Percentiles rank a stretch among this genome's conserved stretches.
Evolutionary conservation across 805 yeast species (phyloP).

Genomic region (Wickerhamiella shivajii): DNA sequence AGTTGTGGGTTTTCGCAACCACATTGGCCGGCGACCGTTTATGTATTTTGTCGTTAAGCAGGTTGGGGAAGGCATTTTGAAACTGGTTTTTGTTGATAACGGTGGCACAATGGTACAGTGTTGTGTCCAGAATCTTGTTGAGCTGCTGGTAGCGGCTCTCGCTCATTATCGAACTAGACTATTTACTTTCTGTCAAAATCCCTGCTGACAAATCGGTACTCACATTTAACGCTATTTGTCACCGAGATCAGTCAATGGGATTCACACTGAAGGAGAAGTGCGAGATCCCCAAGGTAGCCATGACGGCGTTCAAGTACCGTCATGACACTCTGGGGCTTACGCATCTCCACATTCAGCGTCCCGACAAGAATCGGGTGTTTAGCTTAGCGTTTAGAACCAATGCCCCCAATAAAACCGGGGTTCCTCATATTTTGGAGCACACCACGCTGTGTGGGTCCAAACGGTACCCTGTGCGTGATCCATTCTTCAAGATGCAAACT

Average conservation of each 20-base stretch:
- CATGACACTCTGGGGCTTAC: constrained; percentile 60
- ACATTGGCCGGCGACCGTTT: no score
- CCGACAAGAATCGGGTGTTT: constrained; percentile 77
- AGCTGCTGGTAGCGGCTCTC: no score
- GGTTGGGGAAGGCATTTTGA: no score
- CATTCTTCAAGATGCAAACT: constrained; percentile 93
- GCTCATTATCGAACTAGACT: no score
- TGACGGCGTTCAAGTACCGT: constrained; percentile 58
- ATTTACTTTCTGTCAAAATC: no score
- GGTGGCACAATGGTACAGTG: no score
- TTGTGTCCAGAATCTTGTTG: no score
- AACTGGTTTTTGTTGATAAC: no score
- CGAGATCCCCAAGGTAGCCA: constrained; percentile 66
- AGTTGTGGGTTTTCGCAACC: neutral
- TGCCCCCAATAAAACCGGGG: constrained; percentile 90
- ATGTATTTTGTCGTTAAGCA: no score
- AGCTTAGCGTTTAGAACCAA: constrained; percentile 82
- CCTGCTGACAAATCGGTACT: no score
- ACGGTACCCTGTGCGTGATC: constrained; percentile 88
- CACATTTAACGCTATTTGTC: no score
- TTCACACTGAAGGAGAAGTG: constrained; percentile 48
- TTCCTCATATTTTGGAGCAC: constrained; percentile 92
- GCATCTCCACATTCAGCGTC: constrained; percentile 74
- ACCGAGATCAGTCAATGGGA: no score
- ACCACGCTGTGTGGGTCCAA: constrained; percentile 90